A percentile compares a stretch with the other conserved stretches of the same genome.
Evolutionary conservation across 2,329 filamentous ascomycete species (phyloP).

Genomic region (Xylariomycetidae sp.): DNA sequence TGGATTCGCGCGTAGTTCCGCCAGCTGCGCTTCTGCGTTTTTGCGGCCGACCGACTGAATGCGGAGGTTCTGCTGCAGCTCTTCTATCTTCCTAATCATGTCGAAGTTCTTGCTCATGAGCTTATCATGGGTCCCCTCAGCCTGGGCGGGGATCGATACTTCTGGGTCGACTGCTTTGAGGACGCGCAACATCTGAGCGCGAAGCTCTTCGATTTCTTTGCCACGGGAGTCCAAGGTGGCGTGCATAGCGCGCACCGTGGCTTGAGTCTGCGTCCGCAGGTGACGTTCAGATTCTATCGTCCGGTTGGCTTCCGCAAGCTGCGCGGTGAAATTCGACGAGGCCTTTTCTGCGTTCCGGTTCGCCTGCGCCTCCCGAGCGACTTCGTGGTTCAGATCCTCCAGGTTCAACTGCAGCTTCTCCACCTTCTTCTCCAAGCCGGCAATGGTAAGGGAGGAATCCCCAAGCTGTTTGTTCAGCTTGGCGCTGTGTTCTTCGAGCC

Average conservation of each 20-base stretch:
- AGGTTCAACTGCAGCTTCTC: slow-evolving; percentile 85
- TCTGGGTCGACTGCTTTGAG: slow-evolving; percentile 83
- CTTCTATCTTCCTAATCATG: slow-evolving; percentile 78
- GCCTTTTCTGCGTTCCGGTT: slow-evolving; percentile 87
- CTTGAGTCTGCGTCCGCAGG: slow-evolving; percentile 75
- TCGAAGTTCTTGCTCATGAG: slow-evolving; percentile 71
- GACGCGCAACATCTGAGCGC: slow-evolving; percentile 72
- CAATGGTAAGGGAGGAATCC: slow-evolving; percentile 75
- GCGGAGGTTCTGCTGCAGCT: slow-evolving; percentile 80
- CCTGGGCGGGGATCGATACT: slow-evolving; percentile 55
- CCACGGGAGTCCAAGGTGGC: slow-evolving; percentile 71
- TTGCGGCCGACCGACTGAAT: slow-evolving; percentile 74
- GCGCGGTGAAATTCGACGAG: slow-evolving; percentile 70
- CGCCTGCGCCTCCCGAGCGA: slow-evolving; percentile 82
- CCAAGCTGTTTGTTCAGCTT: slow-evolving; percentile 78
- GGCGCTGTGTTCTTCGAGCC: slow-evolving; percentile 74
- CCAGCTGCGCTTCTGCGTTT: slow-evolving; percentile 77
- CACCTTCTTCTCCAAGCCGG: slow-evolving; percentile 84
- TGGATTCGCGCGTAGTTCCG: slow-evolving; percentile 68
- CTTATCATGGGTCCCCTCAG: slow-evolving; percentile 55
- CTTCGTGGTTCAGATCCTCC: slow-evolving; percentile 89
- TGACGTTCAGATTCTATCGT: slow-evolving; percentile 88
- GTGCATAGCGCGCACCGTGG: slow-evolving; percentile 77
- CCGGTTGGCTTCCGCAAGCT: slow-evolving; percentile 83
- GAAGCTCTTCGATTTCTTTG: slow-evolving; percentile 73